These are phyloP conservation scores for Moniliella sp. DNA, from an alignment of 1,284 basidiomycete genomes.

Conservation along the genomic window DNA sequence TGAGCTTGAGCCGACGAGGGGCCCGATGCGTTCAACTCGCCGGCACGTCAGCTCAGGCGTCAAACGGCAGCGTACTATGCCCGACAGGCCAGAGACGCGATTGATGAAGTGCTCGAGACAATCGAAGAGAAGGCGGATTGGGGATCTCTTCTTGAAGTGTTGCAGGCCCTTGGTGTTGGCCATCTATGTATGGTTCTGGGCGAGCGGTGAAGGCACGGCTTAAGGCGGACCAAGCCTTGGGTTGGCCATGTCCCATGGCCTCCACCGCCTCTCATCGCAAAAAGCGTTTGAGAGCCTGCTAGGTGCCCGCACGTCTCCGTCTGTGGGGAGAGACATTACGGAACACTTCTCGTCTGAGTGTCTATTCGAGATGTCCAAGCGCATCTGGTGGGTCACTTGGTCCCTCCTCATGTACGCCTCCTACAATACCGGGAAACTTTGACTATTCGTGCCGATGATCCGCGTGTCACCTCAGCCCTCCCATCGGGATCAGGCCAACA, in stretches of 20 bases:
- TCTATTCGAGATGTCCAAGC: constrained; percentile 21
- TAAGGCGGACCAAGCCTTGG: constrained; percentile 26
- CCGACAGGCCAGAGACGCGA: constrained; percentile 13
- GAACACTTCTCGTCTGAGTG: constrained; percentile 1
- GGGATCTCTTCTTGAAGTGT: constrained; percentile 13
- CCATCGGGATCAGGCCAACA: too few relatives aligned
- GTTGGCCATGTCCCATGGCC: constrained; percentile 20
- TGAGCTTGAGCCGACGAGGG: too few relatives aligned
- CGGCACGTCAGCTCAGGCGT: too few relatives aligned
- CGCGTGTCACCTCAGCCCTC: constrained; percentile 20
- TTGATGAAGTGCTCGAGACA: constrained; percentile 15
- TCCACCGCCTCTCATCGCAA: too few relatives aligned
- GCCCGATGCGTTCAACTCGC: too few relatives aligned
- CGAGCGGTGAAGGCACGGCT: constrained; percentile 20
- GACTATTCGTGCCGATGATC: constrained; percentile 24
- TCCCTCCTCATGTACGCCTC: constrained; percentile 5
- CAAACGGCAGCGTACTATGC: constrained; percentile 10
- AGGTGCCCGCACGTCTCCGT: too few relatives aligned
- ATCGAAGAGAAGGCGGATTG: constrained; percentile 8
- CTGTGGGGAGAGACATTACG: neutral
- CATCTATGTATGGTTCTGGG: constrained; percentile 22
- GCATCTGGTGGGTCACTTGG: constrained; percentile 25
- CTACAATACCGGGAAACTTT: constrained; percentile 24
- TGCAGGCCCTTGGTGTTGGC: constrained; percentile 17
- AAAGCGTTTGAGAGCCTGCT: too few relatives aligned